phyloP scores from a whole-genome alignment of 192 early-diverging fungal genomes.

The Thoreauomyces humboldtii region DNA sequence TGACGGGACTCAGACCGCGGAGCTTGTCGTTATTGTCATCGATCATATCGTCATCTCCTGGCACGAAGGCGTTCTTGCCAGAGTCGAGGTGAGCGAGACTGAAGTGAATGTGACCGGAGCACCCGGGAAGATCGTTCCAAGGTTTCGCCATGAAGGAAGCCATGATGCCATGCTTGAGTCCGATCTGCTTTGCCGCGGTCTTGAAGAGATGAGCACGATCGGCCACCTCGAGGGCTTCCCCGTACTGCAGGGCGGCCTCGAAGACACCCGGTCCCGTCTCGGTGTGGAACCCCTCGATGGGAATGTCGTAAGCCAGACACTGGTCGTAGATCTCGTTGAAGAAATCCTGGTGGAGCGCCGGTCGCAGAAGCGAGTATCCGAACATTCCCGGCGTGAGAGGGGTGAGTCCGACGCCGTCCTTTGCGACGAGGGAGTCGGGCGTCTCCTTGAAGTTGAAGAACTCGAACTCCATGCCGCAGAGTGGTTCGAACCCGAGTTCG shows the following conservation, averaged over 20 bases:
- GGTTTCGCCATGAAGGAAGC: conserved; percentile 87
- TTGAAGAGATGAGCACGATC: conserved; percentile 81
- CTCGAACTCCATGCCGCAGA: conserved; percentile 66
- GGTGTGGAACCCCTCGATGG: conserved; percentile 75
- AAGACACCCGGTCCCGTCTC: conserved; percentile 83
- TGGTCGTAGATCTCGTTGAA: conserved; percentile 70
- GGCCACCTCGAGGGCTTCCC: conserved; percentile 54
- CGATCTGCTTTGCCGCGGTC: conserved; percentile 69
- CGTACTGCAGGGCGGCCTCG: conserved; percentile 73
- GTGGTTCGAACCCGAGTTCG: conserved; percentile 37
- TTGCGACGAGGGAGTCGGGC: conserved; percentile 57
- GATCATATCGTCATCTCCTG: neutral
- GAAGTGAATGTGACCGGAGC: conserved; percentile 80
- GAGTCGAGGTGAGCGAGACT: conserved; percentile 48
- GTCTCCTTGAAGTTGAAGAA: conserved; percentile 84
- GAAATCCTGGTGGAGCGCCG: conserved; percentile 64
- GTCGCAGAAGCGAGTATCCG: conserved; percentile 73
- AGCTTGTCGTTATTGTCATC: conserved; percentile 10
- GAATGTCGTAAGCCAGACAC: conserved; percentile 51
- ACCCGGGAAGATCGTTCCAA: conserved; percentile 66
- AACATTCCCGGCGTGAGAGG: conserved; percentile 79
- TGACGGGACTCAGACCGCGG: conserved; percentile 1
- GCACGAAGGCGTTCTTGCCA: conserved; percentile 55
- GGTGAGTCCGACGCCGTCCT: conserved; percentile 52
- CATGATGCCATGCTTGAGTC: conserved; percentile 64